Base-by-base conservation (phyloP, 768 basidiomycete species). In the Tylopilus rubrobrunneus region DNA sequence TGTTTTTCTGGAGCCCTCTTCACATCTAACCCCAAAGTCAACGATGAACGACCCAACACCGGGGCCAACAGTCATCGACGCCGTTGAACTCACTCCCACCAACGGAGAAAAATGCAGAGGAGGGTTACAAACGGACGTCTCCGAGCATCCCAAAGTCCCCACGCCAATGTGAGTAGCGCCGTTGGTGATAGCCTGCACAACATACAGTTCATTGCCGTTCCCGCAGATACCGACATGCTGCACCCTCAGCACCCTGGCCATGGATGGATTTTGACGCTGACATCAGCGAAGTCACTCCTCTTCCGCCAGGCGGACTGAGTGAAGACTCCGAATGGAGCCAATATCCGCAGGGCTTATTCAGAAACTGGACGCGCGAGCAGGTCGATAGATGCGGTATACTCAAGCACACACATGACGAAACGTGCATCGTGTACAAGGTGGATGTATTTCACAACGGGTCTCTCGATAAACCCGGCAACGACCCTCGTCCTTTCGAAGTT, bases 171-270 rank as follows among this genome's bases (percentile, higher is more conserved):
- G 27, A 60, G 67, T 57, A 29, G 7, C 40, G 8, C 23, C 40
- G 2, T 28, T 14, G 7, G 29, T 8, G 5, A 14, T 45, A 40
- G 29, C 19, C 4, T 40, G 19, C 29, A 29, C 14, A 43, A 29
- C 34, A 34, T 12, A 34, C 28, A 14, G 5, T 55, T 52, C 36
- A 50, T 48, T 21, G 44, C 27, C 17, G 7, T 48, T 44, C 40
- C 28, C 23, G 11, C 49, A 70, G 69, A 56, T 65, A 75, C 49
- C 65, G 74, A 14, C 74, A 76, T 58, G 74, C 69, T 3, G 68
- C 73, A 3, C 74, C 75, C 3, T 71, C 70, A 27, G 74, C 73
- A 0, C 74, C 74, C 1, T 76, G 74, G 74, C 74, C 74, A 8
- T 76, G 72, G 66, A 70, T 76, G 60, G 69, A 76, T 49, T 63